Base-by-base conservation (phyloP, 768 basidiomycete species). In the Ramaria sp. region DNA sequence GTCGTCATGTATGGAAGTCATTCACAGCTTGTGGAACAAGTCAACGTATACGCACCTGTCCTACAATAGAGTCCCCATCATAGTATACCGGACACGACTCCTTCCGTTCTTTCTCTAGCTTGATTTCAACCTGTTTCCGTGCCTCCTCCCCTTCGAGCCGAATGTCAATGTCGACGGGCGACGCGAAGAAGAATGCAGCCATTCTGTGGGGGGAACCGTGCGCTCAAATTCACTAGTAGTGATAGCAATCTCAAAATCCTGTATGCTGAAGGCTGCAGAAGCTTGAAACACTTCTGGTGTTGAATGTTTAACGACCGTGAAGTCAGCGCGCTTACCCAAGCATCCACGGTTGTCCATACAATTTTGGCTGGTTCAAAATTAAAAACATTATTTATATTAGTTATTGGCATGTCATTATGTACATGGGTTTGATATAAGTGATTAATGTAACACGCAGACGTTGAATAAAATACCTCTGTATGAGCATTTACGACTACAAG, bases 171-270 rank as follows among this genome's bases (percentile, higher is more conserved):
- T 97, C 94, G 59, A 98, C 82, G 1, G 92, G 89, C 7, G 86
- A 86, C 48, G 84, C 79, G 68, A 96, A 96, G 77, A 96, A 95
- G 71, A 89, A 94, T 2, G 88, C 84, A 47, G 93, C 86, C 87
- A 89, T 89, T 53, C 45, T 48, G 19, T 17, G 20, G 20, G 17
- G 51, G 33, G 20, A 2, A 20, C 17, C 20, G 11, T 7, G 30
- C 33, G 37, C 17, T 33, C 17, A 7, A 22, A 27, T 30, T 24
- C 48, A 11, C 22, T 30, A 10, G 7, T 42, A 42, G 41, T 43
- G 3, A 37, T 37, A 10, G 13, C 34, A 7, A 7, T 37, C 34
- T 37, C 34, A 9, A 10, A 37, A 10, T 13, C 34, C 13, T 37
- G 34, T 9, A 37, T 37, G 34, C 3, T 37, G 13, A 10, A 34